Conservation (phyloP, 371 early-diverging fungal genomes). For the Polyrhizophydium stewartii region DNA sequence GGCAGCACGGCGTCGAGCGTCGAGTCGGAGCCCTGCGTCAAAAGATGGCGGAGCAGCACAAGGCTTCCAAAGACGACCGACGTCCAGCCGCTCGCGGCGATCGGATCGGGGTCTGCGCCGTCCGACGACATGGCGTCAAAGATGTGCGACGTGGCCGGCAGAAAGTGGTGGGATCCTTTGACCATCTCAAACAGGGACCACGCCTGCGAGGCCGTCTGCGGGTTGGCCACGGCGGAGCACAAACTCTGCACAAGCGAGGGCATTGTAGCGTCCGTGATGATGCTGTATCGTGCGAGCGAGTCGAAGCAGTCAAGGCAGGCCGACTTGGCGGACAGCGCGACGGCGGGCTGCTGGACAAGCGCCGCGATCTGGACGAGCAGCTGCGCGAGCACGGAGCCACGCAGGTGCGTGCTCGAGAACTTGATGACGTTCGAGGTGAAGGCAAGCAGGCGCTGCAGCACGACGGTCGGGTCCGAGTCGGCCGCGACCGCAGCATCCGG, state of each 20-base stretch:
- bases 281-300: slow-evolving; percentile 65
- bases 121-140: not conserved
- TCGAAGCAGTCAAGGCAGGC: slow-evolving; percentile 58
- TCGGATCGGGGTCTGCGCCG: too few species aligned
- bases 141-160: not conserved
- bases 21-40: not conserved
- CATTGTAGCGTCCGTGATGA: slow-evolving; percentile 57
- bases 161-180: not conserved
- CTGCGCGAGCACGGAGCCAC: slow-evolving; percentile 21
- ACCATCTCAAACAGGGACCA: not conserved
- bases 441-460: slow-evolving; percentile 45
- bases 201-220: not conserved
- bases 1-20: not conserved
- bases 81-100: not conserved
- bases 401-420: slow-evolving; percentile 66
- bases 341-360: slow-evolving; percentile 49
- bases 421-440: slow-evolving; percentile 50
- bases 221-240: slow-evolving; percentile 25
- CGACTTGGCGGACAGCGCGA: slow-evolving; percentile 43
- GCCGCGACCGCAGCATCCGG: slow-evolving; percentile 9
- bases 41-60: not conserved
- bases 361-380: slow-evolving; percentile 42
- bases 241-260: slow-evolving; percentile 53
- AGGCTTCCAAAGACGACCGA: not conserved
- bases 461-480: slow-evolving; percentile 42